A percentile compares a stretch with the other conserved stretches of the same genome.
Evolutionary conservation across 2,329 filamentous ascomycete species (phyloP).

Genomic region (Fusarium sp.): DNA sequence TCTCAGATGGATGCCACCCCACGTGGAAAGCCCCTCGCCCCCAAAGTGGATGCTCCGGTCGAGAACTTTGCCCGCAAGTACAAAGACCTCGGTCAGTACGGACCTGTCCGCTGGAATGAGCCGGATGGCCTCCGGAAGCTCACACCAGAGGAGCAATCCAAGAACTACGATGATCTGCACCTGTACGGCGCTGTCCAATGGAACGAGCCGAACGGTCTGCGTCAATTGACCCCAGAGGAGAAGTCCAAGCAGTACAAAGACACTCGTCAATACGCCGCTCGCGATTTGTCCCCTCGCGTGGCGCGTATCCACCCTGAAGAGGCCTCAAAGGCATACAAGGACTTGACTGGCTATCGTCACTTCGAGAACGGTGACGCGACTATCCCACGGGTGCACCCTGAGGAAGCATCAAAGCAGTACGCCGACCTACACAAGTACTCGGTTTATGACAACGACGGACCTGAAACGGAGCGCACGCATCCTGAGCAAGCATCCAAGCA

Average conservation of each 20-base stretch:
- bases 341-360: conserved; percentile 41
- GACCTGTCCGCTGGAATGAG: conserved; percentile 53
- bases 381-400: conserved; percentile 43
- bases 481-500: conserved; percentile 49
- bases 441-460: conserved; percentile 42
- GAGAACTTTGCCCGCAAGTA: conserved; percentile 50
- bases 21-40: conserved; percentile 53
- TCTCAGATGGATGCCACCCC: conserved; percentile 45
- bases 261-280: conserved; percentile 49
- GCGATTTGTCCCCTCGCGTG: conserved; percentile 30
- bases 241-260: conserved; percentile 56
- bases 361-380: conserved; percentile 45
- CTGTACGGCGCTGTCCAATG: conserved; percentile 51
- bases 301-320: conserved; percentile 44
- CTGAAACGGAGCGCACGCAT: conserved; percentile 39
- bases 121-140: conserved; percentile 53
- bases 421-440: conserved; percentile 51
- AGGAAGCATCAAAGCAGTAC: conserved; percentile 54
- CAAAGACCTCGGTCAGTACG: conserved; percentile 57
- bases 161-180: conserved; percentile 55
- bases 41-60: conserved; percentile 48
- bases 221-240: conserved; percentile 49
- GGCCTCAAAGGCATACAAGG: conserved; percentile 47
- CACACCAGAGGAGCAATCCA: conserved; percentile 50
- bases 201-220: conserved; percentile 53